These are phyloP conservation scores for Diplotaxis tenuifolia DNA, from an alignment of 345 rosid species.

Conservation along the genomic window DNA sequence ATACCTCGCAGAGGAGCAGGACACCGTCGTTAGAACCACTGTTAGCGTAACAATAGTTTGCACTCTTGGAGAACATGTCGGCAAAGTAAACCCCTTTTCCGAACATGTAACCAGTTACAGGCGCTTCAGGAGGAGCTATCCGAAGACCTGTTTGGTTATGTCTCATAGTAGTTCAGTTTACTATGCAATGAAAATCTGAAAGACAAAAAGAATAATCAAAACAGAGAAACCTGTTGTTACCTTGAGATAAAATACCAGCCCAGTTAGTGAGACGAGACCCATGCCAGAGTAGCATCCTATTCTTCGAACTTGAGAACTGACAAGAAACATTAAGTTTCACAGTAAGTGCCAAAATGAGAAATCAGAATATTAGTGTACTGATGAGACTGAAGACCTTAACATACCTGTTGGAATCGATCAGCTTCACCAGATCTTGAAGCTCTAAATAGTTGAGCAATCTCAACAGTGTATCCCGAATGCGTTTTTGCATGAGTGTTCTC, in stretches of 20 bases:
- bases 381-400: neutral
- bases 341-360: neutral
- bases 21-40: conserved; percentile 53
- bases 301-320: conserved; percentile 59
- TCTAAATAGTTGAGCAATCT: conserved; percentile 66
- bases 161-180: conserved; percentile 15
- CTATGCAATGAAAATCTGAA: conserved; percentile 2
- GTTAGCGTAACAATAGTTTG: conserved; percentile 75
- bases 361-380: neutral
- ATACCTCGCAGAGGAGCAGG: conserved; percentile 85
- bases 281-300: conserved; percentile 93
- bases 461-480: conserved; percentile 66
- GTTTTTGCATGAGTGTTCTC: conserved; percentile 87
- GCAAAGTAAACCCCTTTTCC: conserved; percentile 97
- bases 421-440: conserved; percentile 61
- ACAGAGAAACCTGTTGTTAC: conserved; percentile 35
- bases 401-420: conserved; percentile 61
- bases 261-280: conserved; percentile 95
- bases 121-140: conserved; percentile 98
- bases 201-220: neutral
- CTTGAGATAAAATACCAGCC: conserved; percentile 97
- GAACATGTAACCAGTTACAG: conserved; percentile 86
- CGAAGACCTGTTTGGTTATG: conserved; percentile 60
- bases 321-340: conserved; percentile 11
- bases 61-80: conserved; percentile 97